phyloP scores from a whole-genome alignment of 2,329 filamentous ascomycete species.

The Capronia americana region DNA sequence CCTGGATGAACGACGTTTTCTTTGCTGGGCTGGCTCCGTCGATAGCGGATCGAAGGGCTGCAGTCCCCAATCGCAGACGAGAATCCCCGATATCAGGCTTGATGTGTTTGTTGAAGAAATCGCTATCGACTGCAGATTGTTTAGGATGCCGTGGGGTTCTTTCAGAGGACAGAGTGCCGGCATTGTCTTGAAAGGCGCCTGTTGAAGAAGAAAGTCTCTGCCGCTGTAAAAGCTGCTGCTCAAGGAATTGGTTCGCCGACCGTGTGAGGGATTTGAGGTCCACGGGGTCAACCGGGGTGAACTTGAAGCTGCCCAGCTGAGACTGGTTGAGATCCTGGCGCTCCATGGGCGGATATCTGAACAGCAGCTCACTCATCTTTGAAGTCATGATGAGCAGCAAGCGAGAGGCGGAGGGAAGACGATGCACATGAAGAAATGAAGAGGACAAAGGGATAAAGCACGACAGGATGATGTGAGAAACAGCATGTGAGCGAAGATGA shows the following conservation, averaged over 20 bases:
- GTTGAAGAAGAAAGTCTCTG: constrained; percentile 1
- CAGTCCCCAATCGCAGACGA: constrained; percentile 35
- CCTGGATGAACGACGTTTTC: constrained; percentile 5
- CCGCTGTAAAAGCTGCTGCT: constrained; percentile 15
- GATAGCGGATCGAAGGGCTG: constrained; percentile 35
- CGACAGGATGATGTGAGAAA: constrained; percentile 7
- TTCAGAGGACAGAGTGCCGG: background rate
- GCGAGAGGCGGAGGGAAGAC: background rate
- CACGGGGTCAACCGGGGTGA: constrained; percentile 36
- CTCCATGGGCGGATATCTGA: constrained; percentile 39
- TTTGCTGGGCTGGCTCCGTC: constrained; percentile 34
- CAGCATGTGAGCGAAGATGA: background rate
- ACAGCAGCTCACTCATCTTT: constrained; percentile 26
- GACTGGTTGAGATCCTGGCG: constrained; percentile 40
- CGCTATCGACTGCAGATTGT: constrained; percentile 18
- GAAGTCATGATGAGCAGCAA: constrained; percentile 14
- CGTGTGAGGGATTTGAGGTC: constrained; percentile 18
- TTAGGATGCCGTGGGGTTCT: background rate
- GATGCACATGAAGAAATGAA: constrained; percentile 21
- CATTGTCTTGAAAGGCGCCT: constrained; percentile 4
- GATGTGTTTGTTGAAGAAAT: constrained; percentile 38
- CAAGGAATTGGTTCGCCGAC: constrained; percentile 22
- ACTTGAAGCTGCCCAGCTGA: constrained; percentile 41
- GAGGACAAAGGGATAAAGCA: constrained; percentile 9
- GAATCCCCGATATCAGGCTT: constrained; percentile 35